Percentiles rank a stretch among this genome's conserved stretches.
Conservation (phyloP, 345 rosid species). For the Salix arbutifolia region DNA sequence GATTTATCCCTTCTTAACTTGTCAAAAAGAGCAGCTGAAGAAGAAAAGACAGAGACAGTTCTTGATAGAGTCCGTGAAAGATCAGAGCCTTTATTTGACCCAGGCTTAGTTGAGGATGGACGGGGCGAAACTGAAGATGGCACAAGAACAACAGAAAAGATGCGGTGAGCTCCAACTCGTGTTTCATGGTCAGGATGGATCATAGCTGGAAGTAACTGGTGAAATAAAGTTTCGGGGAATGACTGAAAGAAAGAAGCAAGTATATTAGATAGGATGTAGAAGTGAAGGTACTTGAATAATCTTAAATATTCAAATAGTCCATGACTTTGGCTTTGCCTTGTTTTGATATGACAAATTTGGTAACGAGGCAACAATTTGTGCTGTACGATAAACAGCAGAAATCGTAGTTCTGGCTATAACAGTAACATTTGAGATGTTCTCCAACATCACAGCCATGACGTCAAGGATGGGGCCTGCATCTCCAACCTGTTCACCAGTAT, state of each 20-base stretch:
- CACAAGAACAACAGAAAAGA: conserved; percentile 89
- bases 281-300: conserved; percentile 2
- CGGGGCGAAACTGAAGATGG: conserved; percentile 79
- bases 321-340: conserved; percentile 46
- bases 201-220: conserved; percentile 91
- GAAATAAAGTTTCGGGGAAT: conserved; percentile 91
- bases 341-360: conserved; percentile 77
- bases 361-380: conserved; percentile 80
- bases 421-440: conserved; percentile 73
- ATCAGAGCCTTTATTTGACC: conserved; percentile 48
- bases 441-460: conserved; percentile 84
- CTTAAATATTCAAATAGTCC: conserved; percentile 5
- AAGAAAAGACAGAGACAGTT: conserved; percentile 94
- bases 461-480: conserved; percentile 93
- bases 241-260: conserved; percentile 44
- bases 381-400: conserved; percentile 80
- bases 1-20: conserved; percentile 65
- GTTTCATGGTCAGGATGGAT: conserved; percentile 94
- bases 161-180: conserved; percentile 84
- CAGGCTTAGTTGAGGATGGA: conserved; percentile 38
- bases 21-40: conserved; percentile 96
- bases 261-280: background rate
- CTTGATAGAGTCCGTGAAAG: conserved; percentile 80
- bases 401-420: conserved; percentile 74
- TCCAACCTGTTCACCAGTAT: conserved; percentile 59